Percentiles rank a stretch among this genome's conserved stretches.
These are phyloP conservation scores for Aspergillus persii DNA, from an alignment of 2,329 filamentous ascomycete genomes.

Conservation along the genomic window DNA sequence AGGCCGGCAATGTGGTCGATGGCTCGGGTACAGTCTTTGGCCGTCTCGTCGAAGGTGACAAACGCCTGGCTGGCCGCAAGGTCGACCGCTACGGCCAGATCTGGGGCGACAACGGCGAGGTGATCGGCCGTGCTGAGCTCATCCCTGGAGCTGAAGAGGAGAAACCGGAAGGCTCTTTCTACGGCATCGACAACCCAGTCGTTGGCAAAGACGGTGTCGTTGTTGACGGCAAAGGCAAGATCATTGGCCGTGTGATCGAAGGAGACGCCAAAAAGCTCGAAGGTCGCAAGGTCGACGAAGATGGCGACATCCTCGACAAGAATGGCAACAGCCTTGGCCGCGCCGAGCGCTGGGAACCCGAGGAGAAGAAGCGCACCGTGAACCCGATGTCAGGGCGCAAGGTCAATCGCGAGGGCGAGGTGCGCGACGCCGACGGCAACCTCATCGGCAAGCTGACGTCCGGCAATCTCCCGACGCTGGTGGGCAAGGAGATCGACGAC, in stretches of 20 bases:
- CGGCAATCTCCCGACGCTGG: constrained; percentile 42
- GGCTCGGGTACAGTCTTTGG: constrained; percentile 58
- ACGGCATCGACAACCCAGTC: constrained; percentile 56
- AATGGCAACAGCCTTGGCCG: constrained; percentile 66
- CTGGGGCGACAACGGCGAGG: constrained; percentile 62
- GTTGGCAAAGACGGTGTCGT: constrained; percentile 60
- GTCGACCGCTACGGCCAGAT: constrained; percentile 63
- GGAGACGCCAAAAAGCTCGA: constrained; percentile 64
- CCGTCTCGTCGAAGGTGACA: constrained; percentile 57
- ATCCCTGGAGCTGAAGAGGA: constrained; percentile 50
- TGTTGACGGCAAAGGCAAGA: constrained; percentile 40
- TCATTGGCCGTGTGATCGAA: constrained; percentile 58
- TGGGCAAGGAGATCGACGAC: constrained; percentile 46
- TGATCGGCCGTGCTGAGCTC: constrained; percentile 59
- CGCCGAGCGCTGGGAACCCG: constrained; percentile 67
- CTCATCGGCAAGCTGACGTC: constrained; percentile 47
- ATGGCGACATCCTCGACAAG: constrained; percentile 67
- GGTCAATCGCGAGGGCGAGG: constrained; percentile 53
- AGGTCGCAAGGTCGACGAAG: constrained; percentile 65
- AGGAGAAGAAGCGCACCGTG: constrained; percentile 53
- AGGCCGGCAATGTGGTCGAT: constrained; percentile 62
- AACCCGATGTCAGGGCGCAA: constrained; percentile 58
- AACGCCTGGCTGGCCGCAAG: constrained; percentile 59
- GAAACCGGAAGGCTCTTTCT: constrained; percentile 57
- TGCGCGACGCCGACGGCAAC: constrained; percentile 46